Evolutionary conservation across 768 basidiomycete genomes (phyloP).

Genomic region (Termitomyces bulborhizus): DNA sequence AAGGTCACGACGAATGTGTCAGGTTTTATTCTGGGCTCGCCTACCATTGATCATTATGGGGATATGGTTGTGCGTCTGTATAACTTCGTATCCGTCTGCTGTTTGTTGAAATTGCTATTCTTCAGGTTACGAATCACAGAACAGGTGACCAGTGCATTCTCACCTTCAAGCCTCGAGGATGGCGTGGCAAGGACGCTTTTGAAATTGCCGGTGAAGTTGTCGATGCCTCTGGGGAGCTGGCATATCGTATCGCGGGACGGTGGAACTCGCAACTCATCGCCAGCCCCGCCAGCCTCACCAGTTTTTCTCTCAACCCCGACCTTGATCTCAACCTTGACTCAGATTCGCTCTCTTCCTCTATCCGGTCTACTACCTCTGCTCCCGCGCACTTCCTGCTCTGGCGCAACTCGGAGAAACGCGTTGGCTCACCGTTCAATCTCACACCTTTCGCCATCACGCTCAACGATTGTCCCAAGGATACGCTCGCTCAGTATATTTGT

Average conservation of each 20-base stretch:
- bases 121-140: conserved; percentile 76
- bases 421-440: conserved; percentile 84
- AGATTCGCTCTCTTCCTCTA: conserved; percentile 32
- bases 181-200: conserved; percentile 89
- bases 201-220: too few relatives aligned
- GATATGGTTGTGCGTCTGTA: conserved; percentile 46
- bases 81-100: too few relatives aligned
- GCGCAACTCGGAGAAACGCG: conserved; percentile 83
- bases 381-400: conserved; percentile 65
- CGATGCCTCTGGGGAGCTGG: too few relatives aligned
- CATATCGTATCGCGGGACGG: conserved; percentile 91
- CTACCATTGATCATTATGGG: conserved; percentile 89
- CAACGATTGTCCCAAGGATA: conserved; percentile 76
- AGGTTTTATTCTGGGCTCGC: conserved; percentile 87
- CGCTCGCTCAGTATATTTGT: conserved; percentile 64
- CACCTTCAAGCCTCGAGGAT: conserved; percentile 94
- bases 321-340: conserved; percentile 42
- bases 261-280: conserved; percentile 95
- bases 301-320: conserved; percentile 67
- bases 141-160: conserved; percentile 83
- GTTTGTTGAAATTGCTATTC: too few relatives aligned
- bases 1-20: conserved; percentile 90
- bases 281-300: conserved; percentile 55
- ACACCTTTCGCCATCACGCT: conserved; percentile 92
- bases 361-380: neutral